phyloP scores from a whole-genome alignment of 2,329 filamentous ascomycete species.

The Drechslerella coelobrocha region DNA sequence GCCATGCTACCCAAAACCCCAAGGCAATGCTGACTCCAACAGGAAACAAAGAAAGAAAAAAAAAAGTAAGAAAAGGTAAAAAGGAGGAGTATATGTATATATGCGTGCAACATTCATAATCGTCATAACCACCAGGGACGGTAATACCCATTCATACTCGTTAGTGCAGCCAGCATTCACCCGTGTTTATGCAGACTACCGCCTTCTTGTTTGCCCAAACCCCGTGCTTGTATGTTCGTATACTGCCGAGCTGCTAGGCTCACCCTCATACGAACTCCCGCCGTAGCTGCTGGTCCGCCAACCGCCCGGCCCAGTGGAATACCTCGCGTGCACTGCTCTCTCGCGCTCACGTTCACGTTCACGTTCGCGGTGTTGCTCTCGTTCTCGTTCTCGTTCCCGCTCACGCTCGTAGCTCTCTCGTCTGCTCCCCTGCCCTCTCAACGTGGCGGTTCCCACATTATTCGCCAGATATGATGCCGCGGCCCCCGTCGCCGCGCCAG shows the following conservation, averaged over 20 bases:
- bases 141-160: neutral
- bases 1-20: no score
- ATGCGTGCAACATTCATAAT: conserved; percentile 12
- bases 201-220: conserved; percentile 37
- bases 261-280: conserved; percentile 39
- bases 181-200: no score
- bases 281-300: conserved; percentile 46
- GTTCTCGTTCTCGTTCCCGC: conserved; percentile 14
- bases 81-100: no score
- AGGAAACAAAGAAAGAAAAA: no score
- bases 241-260: conserved; percentile 16
- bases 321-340: conserved; percentile 15
- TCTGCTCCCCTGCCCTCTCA: conserved; percentile 6
- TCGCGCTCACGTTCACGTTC: conserved; percentile 21
- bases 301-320: conserved; percentile 15
- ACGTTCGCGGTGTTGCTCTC: conserved; percentile 12
- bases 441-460: conserved; percentile 1
- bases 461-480: conserved; percentile 32
- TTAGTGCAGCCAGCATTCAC: no score
- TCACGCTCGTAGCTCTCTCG: conserved; percentile 13
- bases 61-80: no score
- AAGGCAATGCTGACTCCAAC: no score
- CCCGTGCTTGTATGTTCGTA: conserved; percentile 46
- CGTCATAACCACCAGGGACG: conserved; percentile 4
- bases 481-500: conserved; percentile 41